A percentile compares a stretch with the other conserved stretches of the same genome.
phyloP scores from a whole-genome alignment of 1,284 basidiomycete species.

The Mycena sp. region DNA sequence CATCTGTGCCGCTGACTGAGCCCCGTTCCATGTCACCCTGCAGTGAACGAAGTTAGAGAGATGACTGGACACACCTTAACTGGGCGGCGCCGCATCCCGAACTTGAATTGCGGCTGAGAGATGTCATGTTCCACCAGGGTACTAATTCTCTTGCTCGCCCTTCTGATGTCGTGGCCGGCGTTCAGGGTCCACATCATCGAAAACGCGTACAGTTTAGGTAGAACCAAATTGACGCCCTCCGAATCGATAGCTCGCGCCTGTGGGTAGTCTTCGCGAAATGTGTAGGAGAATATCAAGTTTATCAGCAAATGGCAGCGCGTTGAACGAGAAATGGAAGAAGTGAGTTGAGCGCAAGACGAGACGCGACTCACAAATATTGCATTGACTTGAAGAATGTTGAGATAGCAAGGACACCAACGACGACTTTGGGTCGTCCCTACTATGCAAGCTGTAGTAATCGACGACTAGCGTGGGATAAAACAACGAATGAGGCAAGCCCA shows the following conservation, averaged over 20 bases:
- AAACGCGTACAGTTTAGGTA: conserved; percentile 12
- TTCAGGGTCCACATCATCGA: conserved; percentile 22
- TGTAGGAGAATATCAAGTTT: background rate
- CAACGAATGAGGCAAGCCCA: background rate
- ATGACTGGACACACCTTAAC: too few species aligned
- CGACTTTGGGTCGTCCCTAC: background rate
- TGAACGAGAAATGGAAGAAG: background rate
- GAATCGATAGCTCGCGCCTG: background rate
- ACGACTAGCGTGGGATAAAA: background rate
- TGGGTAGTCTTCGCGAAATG: conserved; percentile 1
- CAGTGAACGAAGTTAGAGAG: too few species aligned
- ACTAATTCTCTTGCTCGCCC: too few species aligned
- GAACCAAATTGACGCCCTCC: background rate
- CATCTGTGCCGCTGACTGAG: too few species aligned
- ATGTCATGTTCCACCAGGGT: too few species aligned
- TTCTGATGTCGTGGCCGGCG: background rate
- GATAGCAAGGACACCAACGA: conserved; percentile 1
- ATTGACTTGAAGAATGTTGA: background rate
- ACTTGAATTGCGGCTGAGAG: too few species aligned
- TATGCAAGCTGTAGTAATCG: conserved; percentile 1
- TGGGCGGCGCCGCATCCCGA: too few species aligned
- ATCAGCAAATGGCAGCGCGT: background rate
- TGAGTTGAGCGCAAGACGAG: background rate
- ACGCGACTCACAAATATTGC: background rate
- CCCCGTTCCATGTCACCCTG: too few species aligned